Base-by-base conservation (phyloP, 2,329 filamentous ascomycete species). In the Epichloe scottii region DNA sequence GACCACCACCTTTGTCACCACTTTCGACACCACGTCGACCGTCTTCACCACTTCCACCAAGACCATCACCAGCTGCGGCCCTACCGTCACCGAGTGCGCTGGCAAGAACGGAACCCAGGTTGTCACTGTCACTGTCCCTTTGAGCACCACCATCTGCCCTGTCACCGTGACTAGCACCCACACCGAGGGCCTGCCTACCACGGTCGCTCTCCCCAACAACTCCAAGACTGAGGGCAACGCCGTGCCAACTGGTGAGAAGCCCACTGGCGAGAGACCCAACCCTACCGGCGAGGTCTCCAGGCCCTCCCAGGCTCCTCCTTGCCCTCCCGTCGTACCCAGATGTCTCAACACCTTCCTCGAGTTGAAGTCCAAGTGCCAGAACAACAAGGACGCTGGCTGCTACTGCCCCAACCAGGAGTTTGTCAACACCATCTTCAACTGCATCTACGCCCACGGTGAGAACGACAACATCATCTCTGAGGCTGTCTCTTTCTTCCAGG, bases 311-410 rank as follows among this genome's bases (percentile, higher is more conserved):
- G 6, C 47, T 30, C 35, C 38, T 41, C 71, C 74, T 52, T 80
- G 81, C 70, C 89, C 89, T 52, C 70, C 74, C 26, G 78, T 90
- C 46, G 84, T 96, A 47, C 90, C 91, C 56, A 81, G 81, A 64
- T 97, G 91, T 75, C 73, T 97, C 71, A 93, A 91, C 79, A 94
- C 89, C 62, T 96, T 89, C 87, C 71, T 95, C 62, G 78, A 80
- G 65, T 70, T 76, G 54, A 78, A 85, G 48, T 54, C 62, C 48
- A 73, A 78, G 64, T 97, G 91, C 80, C 76, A 77, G 60, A 82
- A 87, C 72, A 95, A 95, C 82, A 84, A 85, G 42, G 88, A 95
- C 63, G 71, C 76, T 53, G 69, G 71, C 58, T 97, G 91, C 81
- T 95, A 87, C 84, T 97, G 91, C 81, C 85, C 87, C 59, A 78